Evolutionary conservation across 129 eudicot genomes (phyloP).

Genomic region (Artemisia tridentata): DNA sequence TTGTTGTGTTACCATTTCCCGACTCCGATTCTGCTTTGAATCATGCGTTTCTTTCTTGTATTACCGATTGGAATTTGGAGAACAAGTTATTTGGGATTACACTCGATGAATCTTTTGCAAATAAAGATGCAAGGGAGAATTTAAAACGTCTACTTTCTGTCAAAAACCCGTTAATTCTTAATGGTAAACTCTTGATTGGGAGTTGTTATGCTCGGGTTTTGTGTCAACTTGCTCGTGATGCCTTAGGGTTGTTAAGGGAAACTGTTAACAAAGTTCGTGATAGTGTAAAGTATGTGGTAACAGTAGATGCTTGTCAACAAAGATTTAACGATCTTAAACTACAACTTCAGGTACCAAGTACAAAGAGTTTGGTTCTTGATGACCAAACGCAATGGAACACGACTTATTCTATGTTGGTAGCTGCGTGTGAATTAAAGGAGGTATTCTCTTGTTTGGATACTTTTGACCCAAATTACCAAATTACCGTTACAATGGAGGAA

Average conservation of each 20-base stretch:
- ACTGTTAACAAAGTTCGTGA: constrained; percentile 68
- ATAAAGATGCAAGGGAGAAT: constrained; percentile 41
- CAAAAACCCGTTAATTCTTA: constrained; percentile 42
- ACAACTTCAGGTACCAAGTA: constrained; percentile 70
- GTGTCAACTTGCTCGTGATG: constrained; percentile 58
- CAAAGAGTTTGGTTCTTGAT: constrained; percentile 57
- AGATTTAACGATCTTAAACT: constrained; percentile 48
- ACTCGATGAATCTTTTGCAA: constrained; percentile 58
- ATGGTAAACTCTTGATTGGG: constrained; percentile 60
- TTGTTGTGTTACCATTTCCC: constrained; percentile 52
- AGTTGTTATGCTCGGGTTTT: constrained; percentile 65
- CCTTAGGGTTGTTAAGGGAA: constrained; percentile 34
- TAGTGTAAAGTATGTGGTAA: constrained; percentile 66
- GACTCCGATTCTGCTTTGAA: constrained; percentile 66
- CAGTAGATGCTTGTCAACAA: constrained; percentile 36
- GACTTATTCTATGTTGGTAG: constrained; percentile 73
- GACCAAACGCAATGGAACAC: constrained; percentile 72
- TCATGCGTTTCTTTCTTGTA: constrained; percentile 57
- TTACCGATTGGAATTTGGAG: constrained; percentile 59
- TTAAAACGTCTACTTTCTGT: constrained; percentile 44
- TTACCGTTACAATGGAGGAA: constrained; percentile 51
- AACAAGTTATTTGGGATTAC: constrained; percentile 62
- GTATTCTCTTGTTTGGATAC: constrained; percentile 68
- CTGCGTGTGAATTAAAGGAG: constrained; percentile 81
- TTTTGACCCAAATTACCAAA: constrained; percentile 48